Base-by-base conservation (phyloP, 176 grass and related monocot genomes). In the Canna indica region DNA sequence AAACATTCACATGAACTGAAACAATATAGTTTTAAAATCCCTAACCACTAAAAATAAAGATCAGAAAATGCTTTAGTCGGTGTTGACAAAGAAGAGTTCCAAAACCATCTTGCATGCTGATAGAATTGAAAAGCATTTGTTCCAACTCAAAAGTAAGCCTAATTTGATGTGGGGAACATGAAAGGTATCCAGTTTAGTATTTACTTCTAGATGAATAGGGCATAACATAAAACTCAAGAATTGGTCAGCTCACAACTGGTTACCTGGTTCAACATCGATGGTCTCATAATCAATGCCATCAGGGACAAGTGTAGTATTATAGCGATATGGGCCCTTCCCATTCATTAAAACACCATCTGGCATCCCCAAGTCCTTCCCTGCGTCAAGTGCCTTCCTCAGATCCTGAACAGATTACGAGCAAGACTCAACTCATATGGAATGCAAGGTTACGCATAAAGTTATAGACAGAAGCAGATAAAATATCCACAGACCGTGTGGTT, bases 271-370 rank as follows among this genome's bases (percentile, higher is more conserved):
- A 44, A 77, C 64, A 58, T 77, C 42, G 64, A 77, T 77, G 27
- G 47, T 69, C 33, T 77, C 75, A 4, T 77, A 57, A 5, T 69
- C 75, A 39, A 77, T 77, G 38, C 75, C 75, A 68, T 13, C 64
- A 24, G 64, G 63, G 59, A 77, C 75, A 14, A 77, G 47, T 14
- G 75, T 77, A 7, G 52, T 57, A 69, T 77, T 77, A 34, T 77
- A 77, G 10, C 48, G 63, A 77, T 77, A 77, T 7, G 75, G 75
- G 12, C 75, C 75, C 64, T 77, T 77, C 17, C 75, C 75, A n/a
- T 77, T 77, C 36, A 77, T 77, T 15, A 77, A 48, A 22, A 77
- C 75, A 32, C 75, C 75, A 44, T 77, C 75, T 14, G 75, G 75
- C 75, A 77, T 69, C 26, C 75, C 75, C 17, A 77, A 64, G 50